Conservation (phyloP, 2,329 filamentous ascomycete genomes). For the Dactylellina parvicollis region DNA sequence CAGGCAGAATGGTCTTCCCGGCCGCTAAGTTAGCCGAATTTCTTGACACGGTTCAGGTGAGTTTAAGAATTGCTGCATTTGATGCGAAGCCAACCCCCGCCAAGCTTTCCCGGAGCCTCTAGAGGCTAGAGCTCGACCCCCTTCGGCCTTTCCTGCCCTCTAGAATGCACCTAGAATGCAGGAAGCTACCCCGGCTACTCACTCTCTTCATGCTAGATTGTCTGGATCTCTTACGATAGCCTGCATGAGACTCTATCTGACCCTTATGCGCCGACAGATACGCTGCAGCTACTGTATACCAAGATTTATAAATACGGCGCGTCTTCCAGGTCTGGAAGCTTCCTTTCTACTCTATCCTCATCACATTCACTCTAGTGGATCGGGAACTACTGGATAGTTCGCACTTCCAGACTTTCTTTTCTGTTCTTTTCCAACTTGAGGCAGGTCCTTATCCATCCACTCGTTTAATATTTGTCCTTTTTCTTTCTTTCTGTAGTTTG, state of each 20-base stretch:
- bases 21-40: constrained; percentile 16
- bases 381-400: not conserved
- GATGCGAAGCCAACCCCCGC: constrained; percentile 4
- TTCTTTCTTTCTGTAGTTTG: not conserved
- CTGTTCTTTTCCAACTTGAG: not conserved
- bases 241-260: constrained; percentile 14
- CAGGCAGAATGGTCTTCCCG: not conserved
- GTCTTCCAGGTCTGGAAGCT: constrained; percentile 4
- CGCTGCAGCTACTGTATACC: not conserved
- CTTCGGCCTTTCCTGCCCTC: not conserved
- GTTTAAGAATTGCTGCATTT: constrained; percentile 22
- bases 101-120: not conserved
- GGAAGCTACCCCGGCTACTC: not conserved
- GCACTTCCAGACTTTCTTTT: not conserved
- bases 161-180: not conserved
- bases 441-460: constrained; percentile 7
- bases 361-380: constrained; percentile 13
- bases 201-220: not conserved
- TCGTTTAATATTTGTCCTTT: not conserved
- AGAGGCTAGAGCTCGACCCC: not conserved
- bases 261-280: constrained; percentile 4
- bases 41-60: constrained; percentile 8
- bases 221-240: constrained; percentile 15
- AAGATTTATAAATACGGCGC: constrained; percentile 12
- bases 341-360: constrained; percentile 8